Evolutionary conservation across 441 rosid species (phyloP).

Genomic region (Populus tomentosa): DNA sequence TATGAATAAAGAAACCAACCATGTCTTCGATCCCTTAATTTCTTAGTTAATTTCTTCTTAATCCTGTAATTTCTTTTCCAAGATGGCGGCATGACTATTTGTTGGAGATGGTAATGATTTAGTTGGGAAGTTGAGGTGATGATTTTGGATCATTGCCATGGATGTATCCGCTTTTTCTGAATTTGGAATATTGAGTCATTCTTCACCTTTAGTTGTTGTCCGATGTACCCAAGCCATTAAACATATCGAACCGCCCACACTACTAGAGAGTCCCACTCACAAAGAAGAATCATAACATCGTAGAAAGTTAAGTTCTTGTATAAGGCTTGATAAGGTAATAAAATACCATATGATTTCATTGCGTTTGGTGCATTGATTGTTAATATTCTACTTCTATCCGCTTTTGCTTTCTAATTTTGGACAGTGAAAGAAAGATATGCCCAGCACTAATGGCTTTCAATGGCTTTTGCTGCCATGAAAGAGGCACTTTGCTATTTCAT

Average conservation of each 20-base stretch:
- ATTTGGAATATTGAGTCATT: background rate
- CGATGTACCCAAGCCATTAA: background rate
- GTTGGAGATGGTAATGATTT: background rate
- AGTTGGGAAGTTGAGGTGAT: background rate
- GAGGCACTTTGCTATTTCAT: slow-evolving; percentile 7
- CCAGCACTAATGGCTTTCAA: background rate
- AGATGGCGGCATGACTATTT: background rate
- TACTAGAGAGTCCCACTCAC: background rate
- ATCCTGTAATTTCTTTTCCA: background rate
- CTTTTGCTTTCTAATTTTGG: background rate
- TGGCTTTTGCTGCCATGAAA: slow-evolving; percentile 14
- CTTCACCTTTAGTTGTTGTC: background rate
- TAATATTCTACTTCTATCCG: no score
- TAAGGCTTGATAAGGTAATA: background rate
- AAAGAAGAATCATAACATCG: background rate
- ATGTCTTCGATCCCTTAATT: background rate
- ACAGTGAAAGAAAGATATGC: background rate
- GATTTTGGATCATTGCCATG: background rate
- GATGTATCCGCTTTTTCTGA: background rate
- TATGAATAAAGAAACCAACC: background rate
- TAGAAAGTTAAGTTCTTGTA: background rate
- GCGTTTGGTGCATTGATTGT: background rate
- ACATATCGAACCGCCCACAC: background rate
- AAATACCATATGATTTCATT: no score
- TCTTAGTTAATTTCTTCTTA: no score